Base-by-base conservation (phyloP, 2,329 filamentous ascomycete species). In the Aschersonia sp. region DNA sequence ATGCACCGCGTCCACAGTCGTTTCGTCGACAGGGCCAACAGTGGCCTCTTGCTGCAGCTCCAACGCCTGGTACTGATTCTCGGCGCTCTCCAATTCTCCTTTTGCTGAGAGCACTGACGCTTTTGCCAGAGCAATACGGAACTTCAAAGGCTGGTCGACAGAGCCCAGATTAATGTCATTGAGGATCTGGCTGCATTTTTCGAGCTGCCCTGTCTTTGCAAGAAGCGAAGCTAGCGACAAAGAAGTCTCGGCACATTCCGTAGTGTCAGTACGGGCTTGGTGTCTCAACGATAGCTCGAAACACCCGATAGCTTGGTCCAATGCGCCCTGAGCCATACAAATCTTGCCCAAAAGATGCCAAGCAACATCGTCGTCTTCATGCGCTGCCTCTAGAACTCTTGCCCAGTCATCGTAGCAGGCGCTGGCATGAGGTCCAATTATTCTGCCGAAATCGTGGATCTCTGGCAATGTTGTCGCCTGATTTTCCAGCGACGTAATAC, bases 341-440 rank as follows among this genome's bases (percentile, higher is more conserved):
- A 57, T 55, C 30, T 54, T 51, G 11, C 57, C 64, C 33, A 64
- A 53, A 12, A 68, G 58, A 43, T 67, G 63, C 53, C 63, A 60
- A 22, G 63, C 63, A n/a, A 66, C 54, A 35, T 64, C 62, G 47
- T 64, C 60, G 6, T 61, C 55, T 35, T 58, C 57, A 11, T 49
- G 40, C 6, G 37, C 37, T 9, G 45, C 42, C 31, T 54, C 46
- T 4, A 59, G 33, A 10, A 55, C 46, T 5, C 47, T 30, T 0
- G 54, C 53, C 55, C 56, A 57, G 40, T 59, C 56, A 30, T 57
- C 54, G 42, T 54, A 59, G 44, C 57, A 59, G 12, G 53, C 47
- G 40, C 56, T 56, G 43, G 55, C 57, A 46, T 59, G 57, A 6
- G 56, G 56, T n/a, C 52, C 55, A 50, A 59, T 57, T 42, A 57